A percentile compares a stretch with the other conserved stretches of the same genome.
Evolutionary conservation across 306 rosid genomes (phyloP).

Genomic region (Phaseolus lunatus): DNA sequence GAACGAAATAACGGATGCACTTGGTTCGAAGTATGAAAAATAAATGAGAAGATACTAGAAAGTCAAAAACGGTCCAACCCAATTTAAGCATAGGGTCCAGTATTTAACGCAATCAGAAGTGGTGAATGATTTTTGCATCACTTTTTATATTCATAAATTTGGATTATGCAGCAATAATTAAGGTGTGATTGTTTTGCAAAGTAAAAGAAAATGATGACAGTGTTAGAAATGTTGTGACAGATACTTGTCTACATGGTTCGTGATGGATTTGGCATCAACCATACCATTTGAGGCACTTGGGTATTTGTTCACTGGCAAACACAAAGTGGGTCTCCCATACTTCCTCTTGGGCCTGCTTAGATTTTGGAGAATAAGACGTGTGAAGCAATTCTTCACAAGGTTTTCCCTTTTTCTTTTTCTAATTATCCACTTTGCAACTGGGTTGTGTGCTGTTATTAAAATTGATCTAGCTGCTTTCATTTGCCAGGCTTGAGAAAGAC

Average conservation of each 20-base stretch:
- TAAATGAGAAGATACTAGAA: neutral
- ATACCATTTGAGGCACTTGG: constrained; percentile 72
- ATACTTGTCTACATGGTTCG: constrained; percentile 88
- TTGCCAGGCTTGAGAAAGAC: constrained; percentile 92
- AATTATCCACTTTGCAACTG: constrained; percentile 1
- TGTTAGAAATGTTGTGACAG: constrained; percentile 51
- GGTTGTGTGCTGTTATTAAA: neutral
- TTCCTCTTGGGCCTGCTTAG: constrained; percentile 78
- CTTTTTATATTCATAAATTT: neutral
- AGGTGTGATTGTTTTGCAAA: neutral
- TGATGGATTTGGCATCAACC: constrained; percentile 93
- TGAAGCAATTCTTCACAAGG: constrained; percentile 89
- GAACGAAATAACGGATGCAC: neutral
- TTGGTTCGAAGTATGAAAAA: constrained; percentile 2
- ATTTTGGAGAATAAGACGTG: constrained; percentile 85
- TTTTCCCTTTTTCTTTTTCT: constrained; percentile 24
- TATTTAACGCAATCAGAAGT: neutral
- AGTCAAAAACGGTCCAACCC: constrained; percentile 32
- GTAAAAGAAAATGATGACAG: constrained; percentile 19
- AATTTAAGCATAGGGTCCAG: constrained; percentile 20
- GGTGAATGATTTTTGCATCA: no score
- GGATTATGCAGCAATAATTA: neutral
- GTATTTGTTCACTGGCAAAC: constrained; percentile 66
- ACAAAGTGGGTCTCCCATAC: constrained; percentile 56
- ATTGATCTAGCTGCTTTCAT: constrained; percentile 25